Evolutionary conservation across 495 filamentous ascomycete species (phyloP), one percentile per base, ranked within the genome.

Genomic region (Parachaetomium inaequale): DNA sequence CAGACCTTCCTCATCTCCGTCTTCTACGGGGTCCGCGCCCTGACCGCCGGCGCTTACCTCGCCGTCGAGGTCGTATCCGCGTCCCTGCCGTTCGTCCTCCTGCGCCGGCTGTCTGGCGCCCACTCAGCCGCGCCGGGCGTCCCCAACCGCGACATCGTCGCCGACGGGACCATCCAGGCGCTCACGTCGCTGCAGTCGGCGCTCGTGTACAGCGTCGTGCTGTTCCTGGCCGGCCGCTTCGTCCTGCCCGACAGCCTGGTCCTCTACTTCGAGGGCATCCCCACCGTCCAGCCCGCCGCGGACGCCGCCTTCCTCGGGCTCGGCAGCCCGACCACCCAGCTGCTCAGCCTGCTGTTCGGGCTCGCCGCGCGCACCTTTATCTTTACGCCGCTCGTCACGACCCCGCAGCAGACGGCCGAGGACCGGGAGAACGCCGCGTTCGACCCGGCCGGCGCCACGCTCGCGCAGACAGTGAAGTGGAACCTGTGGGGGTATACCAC

Each of bases 311-410:
- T 86, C 47, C 51, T 82, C 55, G 75, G 78, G 0, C 73, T 91
- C 40, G 67, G 88, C n/a, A 85, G 84, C 2, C 76, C 83, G 26
- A 68, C 72, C 1, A 68, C 64, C 11, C 64, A 60, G 50, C 46
- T 65, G 4, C 63, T 74, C 34, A 61, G 66, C 50, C 64, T 82
- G 12, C 63, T 76, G 29, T 74, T 81, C n/a, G 92, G 92, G 10
- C 79, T 82, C 61, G 88, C 89, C 2, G 85, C 86, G 26, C 79
- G 82, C 47, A 79, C 80, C 50, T 91, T 95, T 71, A 82, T 96
- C 58, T 93, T 95, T 69, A 85, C 85, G 31, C 90, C 85, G 15
- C 71, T 86, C 63, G 84, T 84, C 14, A 76, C 82, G 2, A 82
- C 81, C 4, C 78, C 75, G 25, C 70, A 68, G 12, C 68, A 68